Base-by-base conservation (phyloP, 2,329 filamentous ascomycete species). In the Fusarium floridanum region DNA sequence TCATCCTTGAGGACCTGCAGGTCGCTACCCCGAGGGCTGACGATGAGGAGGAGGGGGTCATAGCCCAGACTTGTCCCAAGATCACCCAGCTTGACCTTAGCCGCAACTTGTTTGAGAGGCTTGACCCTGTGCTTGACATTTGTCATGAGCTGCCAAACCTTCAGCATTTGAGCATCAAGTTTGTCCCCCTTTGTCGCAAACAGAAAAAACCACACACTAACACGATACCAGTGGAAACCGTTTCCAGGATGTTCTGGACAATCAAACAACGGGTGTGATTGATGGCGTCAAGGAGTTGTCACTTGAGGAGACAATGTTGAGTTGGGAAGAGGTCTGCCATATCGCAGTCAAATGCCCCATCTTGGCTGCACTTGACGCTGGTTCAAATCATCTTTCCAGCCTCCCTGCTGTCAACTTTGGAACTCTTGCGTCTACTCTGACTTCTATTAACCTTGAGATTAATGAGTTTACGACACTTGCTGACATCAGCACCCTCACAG, bases 81-180 rank as follows among this genome's bases (percentile, higher is more conserved):
- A 91, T 98, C 62, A 85, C 88, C 2, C 94, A 98, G 79, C 86
- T 98, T 55, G 95, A 98, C 80, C 82, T 99, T 48, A 95, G 95
- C 79, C 90, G 94, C 61, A 98, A 97, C 81, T 82, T 98, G 37
- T 91, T 98, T 77, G 90, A 91, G 65, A 84, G 84, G 12, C 89
- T 95, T 81, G 84, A 84, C 3, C 90, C 93, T 27, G 88, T 98
- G 11, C 88, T 90, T 20, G 86, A 88, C 3, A 93, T 98, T 43
- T 97, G 94, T 80, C 85, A 84, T 8, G 89, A 93, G 73, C 85
- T 98, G 39, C 87, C 88, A n/a, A 86, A 86, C 22, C 81, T 98
- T 73, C 89, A 85, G 66, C 90, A 85, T 60, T 81, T 98, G 75
- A 91, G 91, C 72, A 84, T 96, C 39, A 94, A 93, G 94, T 95